Evolutionary conservation across 345 rosid genomes (phyloP).

Genomic region (Nasturtium officinale): DNA sequence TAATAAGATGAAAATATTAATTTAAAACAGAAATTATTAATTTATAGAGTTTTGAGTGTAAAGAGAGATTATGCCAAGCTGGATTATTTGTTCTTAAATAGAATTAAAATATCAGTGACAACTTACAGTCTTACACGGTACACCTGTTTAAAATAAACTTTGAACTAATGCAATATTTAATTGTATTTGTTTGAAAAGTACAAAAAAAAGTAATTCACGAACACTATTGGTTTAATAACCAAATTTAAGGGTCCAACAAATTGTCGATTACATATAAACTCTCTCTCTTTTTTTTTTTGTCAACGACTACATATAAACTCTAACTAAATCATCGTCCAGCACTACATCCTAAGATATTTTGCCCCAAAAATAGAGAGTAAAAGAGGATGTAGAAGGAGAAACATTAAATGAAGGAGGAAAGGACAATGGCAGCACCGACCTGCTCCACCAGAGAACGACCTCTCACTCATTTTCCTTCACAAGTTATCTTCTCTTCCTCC

Average conservation of each 20-base stretch:
- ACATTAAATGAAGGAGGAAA: slow-evolving; percentile 42
- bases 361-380: background rate
- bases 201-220: background rate
- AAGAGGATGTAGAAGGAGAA: slow-evolving; percentile 14
- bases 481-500: slow-evolving; percentile 21
- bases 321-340: slow-evolving; percentile 2
- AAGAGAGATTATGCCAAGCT: background rate
- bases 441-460: slow-evolving; percentile 44
- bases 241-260: too few relatives aligned
- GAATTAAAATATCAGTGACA: background rate
- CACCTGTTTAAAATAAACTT: background rate
- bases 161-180: background rate
- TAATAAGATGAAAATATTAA: too few relatives aligned
- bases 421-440: slow-evolving; percentile 48
- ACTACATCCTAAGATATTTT: background rate
- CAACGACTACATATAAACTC: background rate
- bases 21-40: too few relatives aligned
- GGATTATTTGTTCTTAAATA: background rate
- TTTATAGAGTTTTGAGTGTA: too few relatives aligned
- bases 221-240: background rate
- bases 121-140: too few relatives aligned
- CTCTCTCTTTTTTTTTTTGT: too few relatives aligned
- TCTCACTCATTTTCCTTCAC: slow-evolving; percentile 38
- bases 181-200: background rate
- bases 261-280: background rate